phyloP scores from a whole-genome alignment of 371 early-diverging fungal species.

The Lichtheimia ramosa region DNA sequence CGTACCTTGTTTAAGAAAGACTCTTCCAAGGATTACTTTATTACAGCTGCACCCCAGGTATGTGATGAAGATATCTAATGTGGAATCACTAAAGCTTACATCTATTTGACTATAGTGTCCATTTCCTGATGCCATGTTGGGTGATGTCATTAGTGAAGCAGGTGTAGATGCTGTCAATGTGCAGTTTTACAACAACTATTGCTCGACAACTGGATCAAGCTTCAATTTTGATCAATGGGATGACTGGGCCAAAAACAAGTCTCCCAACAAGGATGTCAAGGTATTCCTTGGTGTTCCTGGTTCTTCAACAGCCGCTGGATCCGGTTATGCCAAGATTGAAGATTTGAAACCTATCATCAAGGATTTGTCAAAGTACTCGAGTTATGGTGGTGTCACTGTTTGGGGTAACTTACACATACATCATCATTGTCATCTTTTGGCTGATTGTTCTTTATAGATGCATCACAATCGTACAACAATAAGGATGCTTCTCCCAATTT shows the following conservation, averaged over 20 bases:
- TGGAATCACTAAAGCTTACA: no score
- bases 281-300: constrained; percentile 66
- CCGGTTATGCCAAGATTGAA: constrained; percentile 32
- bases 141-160: constrained; percentile 37
- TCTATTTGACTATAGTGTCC: constrained; percentile 22
- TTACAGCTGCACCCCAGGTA: constrained; percentile 57
- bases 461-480: constrained; percentile 44
- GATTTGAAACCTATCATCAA: constrained; percentile 37
- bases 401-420: constrained; percentile 42
- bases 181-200: constrained; percentile 71
- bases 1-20: constrained; percentile 22
- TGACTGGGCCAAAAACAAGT: constrained; percentile 60
- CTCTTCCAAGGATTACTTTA: constrained; percentile 34
- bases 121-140: constrained; percentile 55
- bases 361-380: constrained; percentile 28
- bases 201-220: constrained; percentile 50
- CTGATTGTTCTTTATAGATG: constrained; percentile 21
- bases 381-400: constrained; percentile 69
- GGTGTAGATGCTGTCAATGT: constrained; percentile 52
- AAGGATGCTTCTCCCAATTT: constrained; percentile 28
- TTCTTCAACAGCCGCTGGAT: constrained; percentile 43
- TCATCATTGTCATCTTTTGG: not conserved
- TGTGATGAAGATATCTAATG: no score
- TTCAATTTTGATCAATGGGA: constrained; percentile 60
- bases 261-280: constrained; percentile 61